Conservation (phyloP, 2,329 filamentous ascomycete genomes). For the Beauveria bassiana region DNA sequence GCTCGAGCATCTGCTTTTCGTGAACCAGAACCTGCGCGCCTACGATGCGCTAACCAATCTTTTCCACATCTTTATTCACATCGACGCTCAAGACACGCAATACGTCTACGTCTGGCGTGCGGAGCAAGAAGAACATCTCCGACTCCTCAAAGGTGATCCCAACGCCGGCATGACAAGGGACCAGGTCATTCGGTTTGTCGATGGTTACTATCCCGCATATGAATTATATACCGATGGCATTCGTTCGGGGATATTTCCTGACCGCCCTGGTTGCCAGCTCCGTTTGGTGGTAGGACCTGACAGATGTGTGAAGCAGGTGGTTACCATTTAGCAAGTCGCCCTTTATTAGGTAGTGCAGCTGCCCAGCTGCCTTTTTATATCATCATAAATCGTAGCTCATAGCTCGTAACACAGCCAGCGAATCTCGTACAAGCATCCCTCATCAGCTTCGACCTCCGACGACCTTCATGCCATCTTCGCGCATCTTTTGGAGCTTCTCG, state of each 20-base stretch:
- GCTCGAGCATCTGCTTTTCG: conserved; percentile 40
- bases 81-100: conserved; percentile 61
- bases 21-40: conserved; percentile 39
- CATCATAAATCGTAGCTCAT: conserved; percentile 9
- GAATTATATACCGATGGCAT: conserved; percentile 58
- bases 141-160: conserved; percentile 49
- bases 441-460: conserved; percentile 34
- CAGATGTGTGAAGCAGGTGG: conserved; percentile 49
- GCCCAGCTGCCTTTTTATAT: background rate
- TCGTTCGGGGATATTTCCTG: conserved; percentile 46
- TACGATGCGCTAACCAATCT: conserved; percentile 44
- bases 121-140: conserved; percentile 69
- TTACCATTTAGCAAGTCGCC: conserved; percentile 33
- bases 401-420: background rate
- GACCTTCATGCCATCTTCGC: conserved; percentile 48
- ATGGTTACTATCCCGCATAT: conserved; percentile 63
- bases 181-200: conserved; percentile 67
- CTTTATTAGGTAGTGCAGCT: background rate
- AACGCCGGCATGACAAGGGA: conserved; percentile 71
- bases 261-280: conserved; percentile 47
- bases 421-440: background rate
- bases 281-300: conserved; percentile 54
- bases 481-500: conserved; percentile 46
- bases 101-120: conserved; percentile 81
- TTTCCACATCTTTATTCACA: conserved; percentile 48